Conservation (phyloP, 805 yeast genomes). For the Deakozyma indianensis region DNA sequence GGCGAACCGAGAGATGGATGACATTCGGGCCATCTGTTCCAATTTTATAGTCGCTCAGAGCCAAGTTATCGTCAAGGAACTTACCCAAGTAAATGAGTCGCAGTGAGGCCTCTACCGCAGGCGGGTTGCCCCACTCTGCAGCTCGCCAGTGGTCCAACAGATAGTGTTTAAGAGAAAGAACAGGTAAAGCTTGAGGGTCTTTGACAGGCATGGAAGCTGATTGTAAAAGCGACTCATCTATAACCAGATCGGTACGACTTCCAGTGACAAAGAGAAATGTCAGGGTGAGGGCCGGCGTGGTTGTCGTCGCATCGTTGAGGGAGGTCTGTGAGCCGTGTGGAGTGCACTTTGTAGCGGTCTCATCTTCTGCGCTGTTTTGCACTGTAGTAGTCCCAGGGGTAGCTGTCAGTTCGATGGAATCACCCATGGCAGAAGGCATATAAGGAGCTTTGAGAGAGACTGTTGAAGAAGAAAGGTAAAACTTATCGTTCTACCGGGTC, state of each 20-base stretch:
- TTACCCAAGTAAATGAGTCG: conserved; percentile 22
- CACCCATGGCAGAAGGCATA: neutral
- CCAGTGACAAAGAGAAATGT: conserved; percentile 1
- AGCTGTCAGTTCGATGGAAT: neutral
- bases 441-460: neutral
- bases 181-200: conserved; percentile 9
- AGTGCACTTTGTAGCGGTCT: conserved; percentile 1
- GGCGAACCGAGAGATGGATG: conserved; percentile 20
- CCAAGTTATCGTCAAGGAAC: conserved; percentile 13
- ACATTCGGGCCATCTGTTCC: conserved; percentile 12
- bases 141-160: conserved; percentile 12
- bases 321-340: neutral
- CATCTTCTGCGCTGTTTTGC: neutral
- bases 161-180: conserved; percentile 11
- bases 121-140: conserved; percentile 12
- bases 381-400: too few species aligned
- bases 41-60: conserved; percentile 10
- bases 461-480: too few species aligned
- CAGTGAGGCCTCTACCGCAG: conserved; percentile 8
- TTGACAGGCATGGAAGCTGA: conserved; percentile 6
- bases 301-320: neutral
- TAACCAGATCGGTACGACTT: neutral
- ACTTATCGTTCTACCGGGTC: too few species aligned
- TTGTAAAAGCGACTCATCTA: neutral
- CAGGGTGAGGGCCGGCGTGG: neutral